These are phyloP conservation scores for Herpomyces periplanetae DNA, from an alignment of 2,329 filamentous ascomycete species.

Conservation along the genomic window DNA sequence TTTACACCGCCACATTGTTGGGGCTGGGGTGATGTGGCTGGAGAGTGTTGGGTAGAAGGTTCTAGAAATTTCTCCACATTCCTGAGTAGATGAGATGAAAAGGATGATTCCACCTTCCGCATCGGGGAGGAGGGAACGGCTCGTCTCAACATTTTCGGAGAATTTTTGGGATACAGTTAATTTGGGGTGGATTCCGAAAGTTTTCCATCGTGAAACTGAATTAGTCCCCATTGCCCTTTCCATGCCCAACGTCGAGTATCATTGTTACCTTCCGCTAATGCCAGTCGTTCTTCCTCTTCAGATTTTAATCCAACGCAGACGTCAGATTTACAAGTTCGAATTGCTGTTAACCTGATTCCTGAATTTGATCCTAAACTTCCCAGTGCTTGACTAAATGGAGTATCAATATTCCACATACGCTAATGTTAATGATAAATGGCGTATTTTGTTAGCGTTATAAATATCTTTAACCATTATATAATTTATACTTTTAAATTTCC, in stretches of 20 bases:
- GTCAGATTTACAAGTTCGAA: conserved; percentile 86
- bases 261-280: conserved; percentile 19
- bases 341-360: conserved; percentile 41
- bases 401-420: conserved; percentile 50
- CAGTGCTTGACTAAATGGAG: conserved; percentile 43
- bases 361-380: conserved; percentile 21
- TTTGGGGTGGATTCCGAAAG: too few species aligned
- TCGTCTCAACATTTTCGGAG: too few species aligned
- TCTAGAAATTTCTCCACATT: too few species aligned
- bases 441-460: neutral
- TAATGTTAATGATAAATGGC: conserved; percentile 6
- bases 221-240: conserved; percentile 87
- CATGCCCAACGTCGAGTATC: conserved; percentile 55
- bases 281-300: conserved; percentile 47
- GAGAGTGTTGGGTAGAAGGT: too few species aligned
- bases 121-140: too few species aligned
- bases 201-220: conserved; percentile 42
- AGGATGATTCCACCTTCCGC: too few species aligned
- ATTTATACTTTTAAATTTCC: neutral
- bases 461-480: conserved; percentile 1
- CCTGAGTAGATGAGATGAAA: too few species aligned
- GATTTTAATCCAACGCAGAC: conserved; percentile 54
- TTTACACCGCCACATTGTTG: too few species aligned
- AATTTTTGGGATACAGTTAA: too few species aligned
- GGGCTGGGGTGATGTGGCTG: too few species aligned